A percentile compares a stretch with the other conserved stretches of the same genome.
Conservation (phyloP, 106 monocot genomes). For the Phalaenopsis aphrodite region DNA sequence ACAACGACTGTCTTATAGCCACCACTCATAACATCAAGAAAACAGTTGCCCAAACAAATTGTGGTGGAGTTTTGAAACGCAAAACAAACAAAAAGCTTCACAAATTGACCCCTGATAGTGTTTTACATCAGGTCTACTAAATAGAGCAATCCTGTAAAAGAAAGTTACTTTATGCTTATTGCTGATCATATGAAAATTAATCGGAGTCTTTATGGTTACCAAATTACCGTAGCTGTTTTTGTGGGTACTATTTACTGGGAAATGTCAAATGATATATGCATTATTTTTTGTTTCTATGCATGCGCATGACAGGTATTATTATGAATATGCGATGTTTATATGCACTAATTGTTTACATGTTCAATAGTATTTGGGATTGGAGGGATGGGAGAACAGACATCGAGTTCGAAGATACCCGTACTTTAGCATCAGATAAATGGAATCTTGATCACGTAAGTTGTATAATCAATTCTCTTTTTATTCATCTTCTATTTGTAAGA, state of each 20-base stretch:
- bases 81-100: too few species aligned
- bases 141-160: not conserved
- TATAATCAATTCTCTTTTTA: not conserved
- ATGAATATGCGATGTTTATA: not conserved
- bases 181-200: not conserved
- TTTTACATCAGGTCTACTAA: not conserved
- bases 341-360: not conserved
- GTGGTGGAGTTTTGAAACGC: too few species aligned
- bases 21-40: too few species aligned
- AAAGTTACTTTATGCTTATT: not conserved
- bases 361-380: conserved; percentile 90
- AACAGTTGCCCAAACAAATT: too few species aligned
- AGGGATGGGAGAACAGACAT: conserved; percentile 51
- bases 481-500: not conserved
- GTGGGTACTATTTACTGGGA: too few species aligned
- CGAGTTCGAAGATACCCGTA: conserved; percentile 67
- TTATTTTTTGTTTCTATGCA: not conserved
- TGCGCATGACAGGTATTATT: not conserved
- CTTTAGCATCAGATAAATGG: conserved; percentile 77
- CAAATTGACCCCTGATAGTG: too few species aligned
- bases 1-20: too few species aligned
- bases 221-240: not conserved
- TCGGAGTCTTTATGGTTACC: not conserved
- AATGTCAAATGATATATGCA: too few species aligned
- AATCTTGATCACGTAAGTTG: conserved; percentile 68